Conservation (phyloP, 495 filamentous ascomycete species). For the Penicillium psychrofluorescens region DNA sequence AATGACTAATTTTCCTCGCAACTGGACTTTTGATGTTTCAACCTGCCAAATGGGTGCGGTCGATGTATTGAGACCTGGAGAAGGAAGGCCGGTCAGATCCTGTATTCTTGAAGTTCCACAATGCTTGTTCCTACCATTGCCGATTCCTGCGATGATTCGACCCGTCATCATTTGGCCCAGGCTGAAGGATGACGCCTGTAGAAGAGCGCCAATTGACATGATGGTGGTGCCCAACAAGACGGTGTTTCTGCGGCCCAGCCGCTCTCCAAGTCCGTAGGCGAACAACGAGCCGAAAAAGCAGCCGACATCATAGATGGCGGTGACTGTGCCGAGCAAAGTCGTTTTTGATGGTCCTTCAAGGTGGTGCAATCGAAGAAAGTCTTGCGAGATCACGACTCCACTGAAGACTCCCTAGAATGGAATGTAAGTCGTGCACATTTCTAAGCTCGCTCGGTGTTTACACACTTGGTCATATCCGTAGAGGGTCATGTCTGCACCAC, state of each 20-base stretch:
- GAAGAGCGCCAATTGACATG: conserved; percentile 46
- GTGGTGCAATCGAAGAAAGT: conserved; percentile 6
- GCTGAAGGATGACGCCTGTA: conserved; percentile 41
- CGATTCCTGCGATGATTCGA: conserved; percentile 32
- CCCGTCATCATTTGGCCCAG: conserved; percentile 36
- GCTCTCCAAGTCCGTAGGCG: conserved; percentile 38
- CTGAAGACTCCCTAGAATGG: conserved; percentile 5
- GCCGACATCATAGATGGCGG: conserved; percentile 23
- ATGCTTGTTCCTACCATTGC: conserved; percentile 26
- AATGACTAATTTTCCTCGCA: conserved; percentile 49
- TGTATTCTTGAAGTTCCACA: conserved; percentile 14
- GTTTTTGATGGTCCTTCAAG: conserved; percentile 26
- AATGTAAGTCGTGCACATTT: neutral
- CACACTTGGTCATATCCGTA: conserved; percentile 11
- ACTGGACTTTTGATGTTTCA: conserved; percentile 44
- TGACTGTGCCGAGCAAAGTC: conserved; percentile 8
- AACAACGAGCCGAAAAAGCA: conserved; percentile 44
- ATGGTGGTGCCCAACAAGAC: conserved; percentile 40
- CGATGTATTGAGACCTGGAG: conserved; percentile 1
- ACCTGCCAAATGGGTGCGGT: conserved; percentile 31
- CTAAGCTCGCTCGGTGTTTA: neutral
- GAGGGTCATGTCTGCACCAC: conserved; percentile 11
- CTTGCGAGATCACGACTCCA: conserved; percentile 10
- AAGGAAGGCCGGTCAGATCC: neutral
- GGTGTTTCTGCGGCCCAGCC: conserved; percentile 39